Base-by-base conservation (phyloP, 2,329 filamentous ascomycete species). In the Clonostachys rosea region DNA sequence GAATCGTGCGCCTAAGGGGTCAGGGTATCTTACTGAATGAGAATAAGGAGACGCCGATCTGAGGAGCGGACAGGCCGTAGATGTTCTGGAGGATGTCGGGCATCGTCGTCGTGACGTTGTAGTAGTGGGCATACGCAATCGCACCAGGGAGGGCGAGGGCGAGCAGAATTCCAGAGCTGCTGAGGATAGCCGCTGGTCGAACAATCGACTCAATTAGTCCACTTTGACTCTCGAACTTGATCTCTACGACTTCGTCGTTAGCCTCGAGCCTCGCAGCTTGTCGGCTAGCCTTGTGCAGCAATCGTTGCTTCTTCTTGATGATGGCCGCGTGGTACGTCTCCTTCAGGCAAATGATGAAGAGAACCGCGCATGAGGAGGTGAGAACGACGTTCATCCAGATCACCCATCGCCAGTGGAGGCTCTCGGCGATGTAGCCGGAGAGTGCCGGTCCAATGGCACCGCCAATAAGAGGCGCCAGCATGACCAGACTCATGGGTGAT, bases 241-340 rank as follows among this genome's bases (percentile, higher is more conserved):
- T 30, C 24, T 30, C 24, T 18, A n/a, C 14, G 17, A 18, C 17
- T 18, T 39, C 36, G 3, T 39, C 36, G 10, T 39, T 18, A 1
- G 14, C 36, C 14, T 18, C 17, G 14, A 18, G 14, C 14, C 14
- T n/a, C 36, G 36, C 4, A 3, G 36, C 12, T 30, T 30, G 24
- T 30, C 24, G 24, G 24, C 24, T 24, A 3, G 24, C 24, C 9
- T 30, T 30, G 24, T 30, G 24, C 7, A 39, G 36, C 9, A 40
- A 16, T 14, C 17, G 34, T 16, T 43, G 16, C 13, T 17, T 30
- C 16, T 36, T 40, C 40, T 43, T 42, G 40, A 84, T 60, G 42
- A 85, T 80, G 2, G 71, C 64, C 39, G 81, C 70, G 54, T 75
- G 76, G 61, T 85, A 86, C 12, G 83, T 86, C 64, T 86, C 83